These are phyloP conservation scores for Penicillium coffeae DNA, from an alignment of 495 filamentous ascomycete genomes.

Conservation along the genomic window DNA sequence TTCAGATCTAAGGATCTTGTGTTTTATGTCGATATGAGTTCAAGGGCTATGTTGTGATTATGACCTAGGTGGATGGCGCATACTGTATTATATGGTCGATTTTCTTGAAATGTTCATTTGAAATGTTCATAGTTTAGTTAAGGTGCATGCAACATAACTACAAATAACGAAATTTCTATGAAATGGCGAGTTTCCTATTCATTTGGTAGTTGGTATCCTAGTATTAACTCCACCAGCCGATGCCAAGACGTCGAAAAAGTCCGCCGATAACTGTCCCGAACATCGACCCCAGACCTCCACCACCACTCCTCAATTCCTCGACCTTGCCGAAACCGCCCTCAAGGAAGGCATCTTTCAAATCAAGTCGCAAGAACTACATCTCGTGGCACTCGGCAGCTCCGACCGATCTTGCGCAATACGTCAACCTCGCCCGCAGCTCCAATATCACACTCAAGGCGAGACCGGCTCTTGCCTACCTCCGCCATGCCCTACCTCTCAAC, in stretches of 20 bases:
- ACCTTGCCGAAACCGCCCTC: background rate
- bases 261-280: slow-evolving; percentile 21
- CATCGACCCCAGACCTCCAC: background rate
- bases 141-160: too few relatives aligned
- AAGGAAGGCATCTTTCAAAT: background rate
- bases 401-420: too few relatives aligned
- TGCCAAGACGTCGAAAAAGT: slow-evolving; percentile 32
- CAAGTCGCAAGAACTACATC: too few relatives aligned
- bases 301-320: slow-evolving; percentile 3
- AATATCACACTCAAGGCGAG: slow-evolving; percentile 13
- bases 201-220: background rate
- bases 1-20: background rate
- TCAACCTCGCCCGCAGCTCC: too few relatives aligned
- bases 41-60: background rate
- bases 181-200: background rate
- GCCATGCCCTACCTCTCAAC: slow-evolving; percentile 60
- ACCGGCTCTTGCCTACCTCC: slow-evolving; percentile 13
- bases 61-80: background rate
- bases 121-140: too few relatives aligned
- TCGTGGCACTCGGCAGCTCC: too few relatives aligned
- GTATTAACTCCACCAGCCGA: background rate
- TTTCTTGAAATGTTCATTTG: too few relatives aligned
- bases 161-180: background rate
- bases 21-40: background rate
- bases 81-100: slow-evolving; percentile 4